These are phyloP conservation scores for Aureobasidium sp. DNA, from an alignment of 2,329 filamentous ascomycete genomes.

Conservation along the genomic window DNA sequence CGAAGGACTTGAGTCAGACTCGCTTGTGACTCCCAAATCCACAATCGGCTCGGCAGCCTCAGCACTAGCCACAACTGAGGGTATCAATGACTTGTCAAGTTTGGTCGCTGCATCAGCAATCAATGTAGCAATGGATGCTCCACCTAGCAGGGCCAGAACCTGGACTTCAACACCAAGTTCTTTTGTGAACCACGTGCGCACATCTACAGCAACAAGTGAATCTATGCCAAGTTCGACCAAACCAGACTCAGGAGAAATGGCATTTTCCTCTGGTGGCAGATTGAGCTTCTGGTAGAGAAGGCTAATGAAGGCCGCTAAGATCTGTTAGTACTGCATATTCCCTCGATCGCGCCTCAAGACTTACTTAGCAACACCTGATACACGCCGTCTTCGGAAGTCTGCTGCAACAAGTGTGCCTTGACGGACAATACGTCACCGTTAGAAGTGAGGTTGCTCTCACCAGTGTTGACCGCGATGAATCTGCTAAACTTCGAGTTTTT, in stretches of 20 bases:
- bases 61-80: not conserved
- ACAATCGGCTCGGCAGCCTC: no score
- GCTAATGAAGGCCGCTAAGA: not conserved
- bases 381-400: constrained; percentile 4
- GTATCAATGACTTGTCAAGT: not conserved
- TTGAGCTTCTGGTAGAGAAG: not conserved
- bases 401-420: not conserved
- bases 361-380: not conserved
- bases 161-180: constrained; percentile 34
- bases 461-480: no score
- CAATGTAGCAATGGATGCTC: not conserved
- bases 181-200: constrained; percentile 46
- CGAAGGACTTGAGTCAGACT: no score
- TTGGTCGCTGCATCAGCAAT: not conserved
- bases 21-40: no score
- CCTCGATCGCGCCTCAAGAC: not conserved
- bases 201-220: constrained; percentile 34
- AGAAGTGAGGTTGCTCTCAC: no score
- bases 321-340: not conserved
- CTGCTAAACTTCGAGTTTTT: constrained; percentile 8
- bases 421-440: not conserved
- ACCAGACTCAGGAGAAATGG: not conserved
- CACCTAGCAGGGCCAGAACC: not conserved
- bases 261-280: not conserved
- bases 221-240: constrained; percentile 31